These are phyloP conservation scores for Aspergillus sclerotioniger DNA, from an alignment of 495 filamentous ascomycete species.

Conservation along the genomic window DNA sequence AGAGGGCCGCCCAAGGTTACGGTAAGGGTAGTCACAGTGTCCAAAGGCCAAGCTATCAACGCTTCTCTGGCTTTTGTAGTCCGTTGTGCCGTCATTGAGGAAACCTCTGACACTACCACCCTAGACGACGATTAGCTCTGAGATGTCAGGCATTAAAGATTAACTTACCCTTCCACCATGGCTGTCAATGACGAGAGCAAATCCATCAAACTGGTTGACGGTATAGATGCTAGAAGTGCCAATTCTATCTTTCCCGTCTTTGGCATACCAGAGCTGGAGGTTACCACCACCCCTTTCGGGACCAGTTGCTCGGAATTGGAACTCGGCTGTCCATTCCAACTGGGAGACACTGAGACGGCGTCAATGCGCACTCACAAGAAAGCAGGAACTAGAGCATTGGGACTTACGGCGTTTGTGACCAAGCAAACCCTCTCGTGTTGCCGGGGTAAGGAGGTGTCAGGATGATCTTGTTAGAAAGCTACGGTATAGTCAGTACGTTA, in stretches of 20 bases:
- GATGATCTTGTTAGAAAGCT: conserved; percentile 86
- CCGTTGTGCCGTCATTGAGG: conserved; percentile 83
- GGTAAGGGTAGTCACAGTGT: conserved; percentile 86
- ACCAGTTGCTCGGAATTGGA: conserved; percentile 85
- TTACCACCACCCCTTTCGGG: conserved; percentile 85
- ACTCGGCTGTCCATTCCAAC: conserved; percentile 72
- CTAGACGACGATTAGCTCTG: conserved; percentile 33
- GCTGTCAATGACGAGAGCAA: conserved; percentile 83
- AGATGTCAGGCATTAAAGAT: background rate
- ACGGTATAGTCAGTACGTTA: conserved; percentile 8
- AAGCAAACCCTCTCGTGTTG: conserved; percentile 78
- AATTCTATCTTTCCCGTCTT: conserved; percentile 63
- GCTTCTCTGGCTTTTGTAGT: conserved; percentile 74
- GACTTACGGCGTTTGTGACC: conserved; percentile 65
- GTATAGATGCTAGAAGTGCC: conserved; percentile 79
- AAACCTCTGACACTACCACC: conserved; percentile 84
- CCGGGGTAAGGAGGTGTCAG: conserved; percentile 87
- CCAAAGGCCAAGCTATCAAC: conserved; percentile 89
- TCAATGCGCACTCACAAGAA: conserved; percentile 15
- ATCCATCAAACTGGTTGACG: conserved; percentile 76
- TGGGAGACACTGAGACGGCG: conserved; percentile 38
- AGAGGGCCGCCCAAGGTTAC: conserved; percentile 83
- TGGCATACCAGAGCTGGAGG: conserved; percentile 88
- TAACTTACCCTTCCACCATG: conserved; percentile 67
- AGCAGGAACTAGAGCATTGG: conserved; percentile 9